These are phyloP conservation scores for Pythium phragmiticola DNA, from an alignment of 352 stramenopile species.

Conservation along the genomic window DNA sequence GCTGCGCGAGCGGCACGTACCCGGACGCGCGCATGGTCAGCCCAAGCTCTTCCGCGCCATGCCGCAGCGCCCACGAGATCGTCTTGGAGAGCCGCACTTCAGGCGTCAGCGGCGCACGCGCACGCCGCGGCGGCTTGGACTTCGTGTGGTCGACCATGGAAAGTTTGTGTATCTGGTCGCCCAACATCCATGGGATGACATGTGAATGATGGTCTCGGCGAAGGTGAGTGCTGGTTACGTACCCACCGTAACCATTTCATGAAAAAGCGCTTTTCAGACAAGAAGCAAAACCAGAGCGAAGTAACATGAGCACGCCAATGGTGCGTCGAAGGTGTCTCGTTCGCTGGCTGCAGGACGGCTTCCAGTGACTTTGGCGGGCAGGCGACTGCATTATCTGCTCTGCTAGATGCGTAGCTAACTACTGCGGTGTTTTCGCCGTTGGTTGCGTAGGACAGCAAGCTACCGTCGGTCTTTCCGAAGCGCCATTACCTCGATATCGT, in stretches of 20 bases:
- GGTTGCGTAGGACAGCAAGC: conserved; percentile 54
- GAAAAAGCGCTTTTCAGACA: conserved; percentile 2
- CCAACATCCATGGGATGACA: not conserved
- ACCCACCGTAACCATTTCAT: not conserved
- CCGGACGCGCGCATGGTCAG: conserved; percentile 70
- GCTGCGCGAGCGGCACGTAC: conserved; percentile 52
- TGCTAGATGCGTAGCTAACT: not conserved
- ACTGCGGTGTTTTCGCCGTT: not conserved
- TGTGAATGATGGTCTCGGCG: conserved; percentile 10
- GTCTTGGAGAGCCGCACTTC: conserved; percentile 77
- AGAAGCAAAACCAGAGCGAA: not conserved
- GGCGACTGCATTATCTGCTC: not conserved
- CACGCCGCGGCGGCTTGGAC: conserved; percentile 2
- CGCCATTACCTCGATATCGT: conserved; percentile 79
- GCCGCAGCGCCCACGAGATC: conserved; percentile 73
- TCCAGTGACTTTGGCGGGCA: not conserved
- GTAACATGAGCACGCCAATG: not conserved
- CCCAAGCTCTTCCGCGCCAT: conserved; percentile 64
- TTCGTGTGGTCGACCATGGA: conserved; percentile 3
- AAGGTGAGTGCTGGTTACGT: conserved; percentile 11
- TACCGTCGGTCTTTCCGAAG: conserved; percentile 65
- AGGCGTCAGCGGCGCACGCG: conserved; percentile 23
- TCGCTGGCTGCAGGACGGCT: not conserved
- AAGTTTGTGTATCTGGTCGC: not conserved
- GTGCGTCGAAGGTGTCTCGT: not conserved